A percentile compares a stretch with the other conserved stretches of the same genome.
Evolutionary conservation across 306 rosid species (phyloP).

Genomic region (Heteromeles arbutifolia): DNA sequence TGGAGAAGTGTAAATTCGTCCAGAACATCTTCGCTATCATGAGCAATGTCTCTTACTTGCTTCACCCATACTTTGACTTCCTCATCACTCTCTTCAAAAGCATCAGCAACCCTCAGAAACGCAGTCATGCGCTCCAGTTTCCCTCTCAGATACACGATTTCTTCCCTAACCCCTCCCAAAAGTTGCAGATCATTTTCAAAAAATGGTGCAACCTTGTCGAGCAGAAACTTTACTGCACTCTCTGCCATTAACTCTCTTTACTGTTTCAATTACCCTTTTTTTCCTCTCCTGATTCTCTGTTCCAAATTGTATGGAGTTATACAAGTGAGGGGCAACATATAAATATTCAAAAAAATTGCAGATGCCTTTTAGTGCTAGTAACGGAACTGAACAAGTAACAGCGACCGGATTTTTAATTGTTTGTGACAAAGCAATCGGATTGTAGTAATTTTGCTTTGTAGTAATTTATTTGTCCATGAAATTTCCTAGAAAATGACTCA

Average conservation of each 20-base stretch:
- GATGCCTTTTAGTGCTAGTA: background rate
- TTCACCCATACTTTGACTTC: background rate
- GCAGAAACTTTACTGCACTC: background rate
- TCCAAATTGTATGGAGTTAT: background rate
- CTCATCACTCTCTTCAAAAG: background rate
- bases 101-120: background rate
- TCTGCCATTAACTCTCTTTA: background rate
- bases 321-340: background rate
- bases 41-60: background rate
- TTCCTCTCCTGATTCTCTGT: no score
- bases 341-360: background rate
- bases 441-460: no score
- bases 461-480: background rate
- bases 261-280: background rate
- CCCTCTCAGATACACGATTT: background rate
- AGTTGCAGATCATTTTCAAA: background rate
- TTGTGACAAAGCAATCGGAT: no score
- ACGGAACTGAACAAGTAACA: background rate
- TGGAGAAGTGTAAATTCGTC: background rate
- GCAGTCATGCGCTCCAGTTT: background rate
- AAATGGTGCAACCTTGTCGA: background rate
- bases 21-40: background rate
- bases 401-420: background rate
- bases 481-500: background rate
- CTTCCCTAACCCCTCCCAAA: background rate